phyloP scores from a whole-genome alignment of 1,284 basidiomycete genomes.

The Singerocomus rubriflavus region DNA sequence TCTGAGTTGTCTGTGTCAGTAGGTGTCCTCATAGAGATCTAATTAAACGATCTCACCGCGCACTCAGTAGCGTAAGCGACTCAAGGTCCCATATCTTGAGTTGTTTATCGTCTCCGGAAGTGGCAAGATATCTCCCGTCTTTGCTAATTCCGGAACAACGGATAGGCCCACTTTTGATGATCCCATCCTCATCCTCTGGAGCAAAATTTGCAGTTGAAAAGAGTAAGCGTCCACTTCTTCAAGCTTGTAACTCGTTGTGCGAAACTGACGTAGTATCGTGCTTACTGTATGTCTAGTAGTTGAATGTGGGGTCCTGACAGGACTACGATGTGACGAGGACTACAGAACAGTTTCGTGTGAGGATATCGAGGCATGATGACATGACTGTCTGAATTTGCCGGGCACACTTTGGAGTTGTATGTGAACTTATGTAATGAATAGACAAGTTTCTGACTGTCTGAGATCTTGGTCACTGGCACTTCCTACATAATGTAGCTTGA shows the following conservation, averaged over 20 bases:
- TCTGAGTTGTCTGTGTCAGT: conserved; percentile 37
- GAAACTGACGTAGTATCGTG: background rate
- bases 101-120: conserved; percentile 75
- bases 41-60: conserved; percentile 46
- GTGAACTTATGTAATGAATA: too few species aligned
- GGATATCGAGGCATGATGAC: conserved; percentile 37
- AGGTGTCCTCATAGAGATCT: background rate
- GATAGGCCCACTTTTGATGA: conserved; percentile 55
- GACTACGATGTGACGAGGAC: conserved; percentile 37
- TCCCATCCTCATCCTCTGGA: conserved; percentile 32
- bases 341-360: conserved; percentile 45
- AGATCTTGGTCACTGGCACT: too few species aligned
- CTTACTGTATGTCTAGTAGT: conserved; percentile 50
- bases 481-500: background rate
- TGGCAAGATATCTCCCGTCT: conserved; percentile 52
- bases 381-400: too few species aligned
- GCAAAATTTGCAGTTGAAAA: conserved; percentile 41
- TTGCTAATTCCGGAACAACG: conserved; percentile 56
- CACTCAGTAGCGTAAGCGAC: conserved; percentile 51
- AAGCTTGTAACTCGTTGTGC: conserved; percentile 10
- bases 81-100: conserved; percentile 73
- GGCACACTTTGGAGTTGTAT: too few species aligned
- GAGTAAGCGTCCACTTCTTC: conserved; percentile 55
- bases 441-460: too few species aligned
- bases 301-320: conserved; percentile 62